Percentiles rank a stretch among this genome's conserved stretches.
phyloP scores from a whole-genome alignment of 805 yeast species.

The Zygosaccharomyces gambellarensis region DNA sequence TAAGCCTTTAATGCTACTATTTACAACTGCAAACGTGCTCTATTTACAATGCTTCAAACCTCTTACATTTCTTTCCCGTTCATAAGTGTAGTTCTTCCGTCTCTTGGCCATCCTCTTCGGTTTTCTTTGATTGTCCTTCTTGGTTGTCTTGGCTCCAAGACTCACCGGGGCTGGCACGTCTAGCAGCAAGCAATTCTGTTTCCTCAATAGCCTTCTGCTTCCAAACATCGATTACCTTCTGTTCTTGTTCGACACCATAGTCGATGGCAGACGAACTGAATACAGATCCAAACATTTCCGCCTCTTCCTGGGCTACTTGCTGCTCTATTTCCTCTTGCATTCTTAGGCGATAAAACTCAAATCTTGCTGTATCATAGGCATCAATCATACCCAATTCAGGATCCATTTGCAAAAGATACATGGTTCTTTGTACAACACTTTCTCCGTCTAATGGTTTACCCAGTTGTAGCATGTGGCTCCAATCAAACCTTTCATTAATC shows the following conservation, averaged over 20 bases:
- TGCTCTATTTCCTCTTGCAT: conserved; percentile 76
- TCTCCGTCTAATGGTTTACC: conserved; percentile 83
- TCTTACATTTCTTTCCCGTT: background rate
- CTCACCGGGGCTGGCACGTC: conserved; percentile 32
- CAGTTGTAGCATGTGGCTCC: conserved; percentile 74
- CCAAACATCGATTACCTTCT: conserved; percentile 68
- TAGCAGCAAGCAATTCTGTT: conserved; percentile 54
- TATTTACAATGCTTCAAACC: conserved; percentile 6
- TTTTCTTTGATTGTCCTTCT: conserved; percentile 3
- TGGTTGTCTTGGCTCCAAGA: conserved; percentile 23
- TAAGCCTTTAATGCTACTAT: conserved; percentile 5
- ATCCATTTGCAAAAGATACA: conserved; percentile 45
- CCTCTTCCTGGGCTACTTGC: conserved; percentile 74
- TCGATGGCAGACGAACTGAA: conserved; percentile 59
- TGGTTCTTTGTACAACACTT: conserved; percentile 70
- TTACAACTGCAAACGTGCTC: conserved; percentile 10
- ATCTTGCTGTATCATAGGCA: conserved; percentile 82
- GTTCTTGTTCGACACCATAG: conserved; percentile 67
- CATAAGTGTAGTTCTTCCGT: conserved; percentile 14
- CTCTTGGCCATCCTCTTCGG: conserved; percentile 7
- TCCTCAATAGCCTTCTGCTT: conserved; percentile 59
- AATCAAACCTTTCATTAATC: conserved; percentile 62
- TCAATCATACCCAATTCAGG: conserved; percentile 39
- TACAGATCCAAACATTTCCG: conserved; percentile 77
- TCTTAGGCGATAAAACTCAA: conserved; percentile 81